Conservation (phyloP, 208 protist genomes). For the Crithidia fasciculata region DNA sequence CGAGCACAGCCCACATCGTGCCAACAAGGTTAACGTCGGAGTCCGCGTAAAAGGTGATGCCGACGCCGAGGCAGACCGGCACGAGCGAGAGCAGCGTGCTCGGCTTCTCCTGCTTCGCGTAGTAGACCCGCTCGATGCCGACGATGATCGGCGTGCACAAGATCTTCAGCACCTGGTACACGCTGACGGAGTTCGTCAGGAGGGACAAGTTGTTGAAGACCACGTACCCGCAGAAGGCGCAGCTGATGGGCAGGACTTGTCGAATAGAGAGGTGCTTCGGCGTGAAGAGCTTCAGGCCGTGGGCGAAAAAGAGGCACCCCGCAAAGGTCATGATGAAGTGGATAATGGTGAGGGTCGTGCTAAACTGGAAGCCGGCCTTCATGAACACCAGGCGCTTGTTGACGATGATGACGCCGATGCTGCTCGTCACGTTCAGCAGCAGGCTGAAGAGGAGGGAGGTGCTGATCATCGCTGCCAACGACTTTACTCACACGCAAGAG, state of each 20-base stretch:
- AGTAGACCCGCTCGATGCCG: conserved; percentile 55
- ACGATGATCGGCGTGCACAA: conserved; percentile 85
- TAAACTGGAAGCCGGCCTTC: conserved; percentile 65
- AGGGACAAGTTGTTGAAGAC: conserved; percentile 92
- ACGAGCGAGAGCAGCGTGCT: conserved; percentile 64
- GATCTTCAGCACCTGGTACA: conserved; percentile 91
- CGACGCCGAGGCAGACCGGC: conserved; percentile 79
- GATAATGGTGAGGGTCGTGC: conserved; percentile 70
- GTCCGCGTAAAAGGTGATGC: conserved; percentile 75
- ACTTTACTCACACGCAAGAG: too few species aligned
- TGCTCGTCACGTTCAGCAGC: conserved; percentile 71
- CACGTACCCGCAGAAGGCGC: conserved; percentile 85
- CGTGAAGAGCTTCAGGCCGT: conserved; percentile 36
- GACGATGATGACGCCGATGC: conserved; percentile 75
- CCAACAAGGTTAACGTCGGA: conserved; percentile 65
- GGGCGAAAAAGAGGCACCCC: conserved; percentile 62
- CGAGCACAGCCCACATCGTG: conserved; percentile 59
- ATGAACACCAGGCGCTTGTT: conserved; percentile 77
- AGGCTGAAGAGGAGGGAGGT: conserved; percentile 42
- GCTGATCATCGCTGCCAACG: conserved; percentile 11
- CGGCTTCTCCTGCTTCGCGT: conserved; percentile 52
- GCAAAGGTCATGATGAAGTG: conserved; percentile 76
- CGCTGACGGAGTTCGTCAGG: conserved; percentile 75
- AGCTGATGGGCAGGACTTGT: conserved; percentile 65
- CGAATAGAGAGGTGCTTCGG: conserved; percentile 43